Conservation (phyloP, 2,329 filamentous ascomycete genomes). For the Diaporthe vaccinii region DNA sequence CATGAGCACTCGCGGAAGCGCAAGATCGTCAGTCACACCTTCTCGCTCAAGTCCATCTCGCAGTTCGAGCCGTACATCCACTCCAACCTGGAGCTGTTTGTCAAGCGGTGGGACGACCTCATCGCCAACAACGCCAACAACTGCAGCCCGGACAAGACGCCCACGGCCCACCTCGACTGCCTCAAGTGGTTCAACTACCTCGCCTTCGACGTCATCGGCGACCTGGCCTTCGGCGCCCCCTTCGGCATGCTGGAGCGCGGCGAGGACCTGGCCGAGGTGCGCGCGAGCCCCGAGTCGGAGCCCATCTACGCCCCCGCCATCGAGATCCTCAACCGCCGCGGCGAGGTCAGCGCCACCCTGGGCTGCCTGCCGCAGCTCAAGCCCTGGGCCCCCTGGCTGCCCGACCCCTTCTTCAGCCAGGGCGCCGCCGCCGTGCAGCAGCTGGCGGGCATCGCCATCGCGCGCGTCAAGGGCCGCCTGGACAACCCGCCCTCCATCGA, state of each 20-base stretch:
- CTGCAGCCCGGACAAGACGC: slow-evolving; percentile 56
- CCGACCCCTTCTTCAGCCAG: slow-evolving; percentile 84
- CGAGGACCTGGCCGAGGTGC: slow-evolving; percentile 81
- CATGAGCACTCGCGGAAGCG: slow-evolving; percentile 88
- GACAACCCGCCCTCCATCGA: slow-evolving; percentile 75
- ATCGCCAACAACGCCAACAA: slow-evolving; percentile 56
- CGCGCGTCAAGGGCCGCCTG: slow-evolving; percentile 81
- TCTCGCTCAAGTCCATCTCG: slow-evolving; percentile 82
- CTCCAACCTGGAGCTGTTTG: slow-evolving; percentile 80
- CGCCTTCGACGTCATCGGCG: slow-evolving; percentile 67
- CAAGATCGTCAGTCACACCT: slow-evolving; percentile 90
- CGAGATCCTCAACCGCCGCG: slow-evolving; percentile 88
- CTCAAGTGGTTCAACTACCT: slow-evolving; percentile 84
- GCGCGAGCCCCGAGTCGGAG: slow-evolving; percentile 69
- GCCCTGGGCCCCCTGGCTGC: slow-evolving; percentile 84
- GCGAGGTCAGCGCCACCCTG: slow-evolving; percentile 86
- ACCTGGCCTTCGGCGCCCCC: slow-evolving; percentile 79
- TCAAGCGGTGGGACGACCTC: slow-evolving; percentile 79
- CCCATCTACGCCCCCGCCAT: slow-evolving; percentile 83
- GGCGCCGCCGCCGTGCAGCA: slow-evolving; percentile 82
- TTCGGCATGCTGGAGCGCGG: slow-evolving; percentile 88
- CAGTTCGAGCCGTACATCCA: slow-evolving; percentile 94
- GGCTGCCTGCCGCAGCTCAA: slow-evolving; percentile 81
- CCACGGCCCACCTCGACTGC: slow-evolving; percentile 75
- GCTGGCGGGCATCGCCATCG: slow-evolving; percentile 89